Evolutionary conservation across 495 filamentous ascomycete genomes (phyloP), one percentile per base, ranked within the genome.

Genomic region (Glonium stellatum): DNA sequence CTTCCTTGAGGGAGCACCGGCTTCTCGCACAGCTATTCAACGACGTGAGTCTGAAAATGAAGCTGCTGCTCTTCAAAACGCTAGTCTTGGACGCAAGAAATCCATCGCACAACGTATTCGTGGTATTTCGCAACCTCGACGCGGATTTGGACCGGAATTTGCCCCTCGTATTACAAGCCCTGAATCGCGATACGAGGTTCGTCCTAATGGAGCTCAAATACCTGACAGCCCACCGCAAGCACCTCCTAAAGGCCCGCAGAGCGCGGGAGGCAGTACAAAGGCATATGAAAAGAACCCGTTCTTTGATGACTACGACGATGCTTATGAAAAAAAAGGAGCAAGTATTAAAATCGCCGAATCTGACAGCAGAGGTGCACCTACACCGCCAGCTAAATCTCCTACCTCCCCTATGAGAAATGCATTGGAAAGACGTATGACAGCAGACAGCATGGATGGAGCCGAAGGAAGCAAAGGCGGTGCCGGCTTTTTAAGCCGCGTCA

Each of bases 1-100:
- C 1, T 97, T 97, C 77, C 73, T 99, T 22, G 95, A 99, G 64
- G 95, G 95, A 25, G 86, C 95, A 1, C 93, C 92, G 5, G 95
- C 95, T 13, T 86, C 91, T 21, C 84, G 85, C 57, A 77, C 85
- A 13, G 92, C 89, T 21, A 91, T 97, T 60, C 84, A 90, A 67
- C 86, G 84, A 37, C 84, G 84, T 57, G 82, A 89, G 57, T 84
- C 79, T 57, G 88, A 92, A 63, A 75, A 73, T 27, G 80, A 83
- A n/a, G 54, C 54, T 19, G 69, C 69, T 57, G 58, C 51, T 62
- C 66, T n/a, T 56, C 36, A 44, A 6, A 62, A 58, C 42, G 63
- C 84, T 13, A 91, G 90, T 47, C 73, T 99, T 21, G 80, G 82
- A 60, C 84, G 95, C 37, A 97, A 96, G 81, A 95, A 95, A 76